Evolutionary conservation across 2,329 filamentous ascomycete species (phyloP).

Genomic region (Neophaeococcomyces aloes): DNA sequence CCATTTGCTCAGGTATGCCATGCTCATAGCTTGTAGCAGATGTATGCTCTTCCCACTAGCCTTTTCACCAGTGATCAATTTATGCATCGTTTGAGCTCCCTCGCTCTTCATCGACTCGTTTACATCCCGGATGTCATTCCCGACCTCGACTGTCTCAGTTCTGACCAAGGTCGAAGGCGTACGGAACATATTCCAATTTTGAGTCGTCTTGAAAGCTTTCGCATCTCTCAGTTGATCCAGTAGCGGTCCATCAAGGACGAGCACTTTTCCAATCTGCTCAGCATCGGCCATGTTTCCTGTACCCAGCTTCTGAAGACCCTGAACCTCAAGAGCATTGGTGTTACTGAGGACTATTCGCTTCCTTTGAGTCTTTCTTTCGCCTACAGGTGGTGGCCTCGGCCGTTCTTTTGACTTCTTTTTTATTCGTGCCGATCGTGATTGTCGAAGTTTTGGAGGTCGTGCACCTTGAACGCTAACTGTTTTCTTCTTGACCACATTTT

Average conservation of each 20-base stretch:
- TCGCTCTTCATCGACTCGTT: constrained; percentile 29
- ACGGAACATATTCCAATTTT: constrained; percentile 80
- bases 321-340: constrained; percentile 75
- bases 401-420: constrained; percentile 34
- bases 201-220: constrained; percentile 82
- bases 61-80: constrained; percentile 62
- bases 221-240: constrained; percentile 73
- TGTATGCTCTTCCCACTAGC: constrained; percentile 79
- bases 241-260: constrained; percentile 54
- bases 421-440: constrained; percentile 33
- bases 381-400: constrained; percentile 52
- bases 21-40: constrained; percentile 69
- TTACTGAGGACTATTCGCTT: constrained; percentile 90
- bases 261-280: constrained; percentile 52
- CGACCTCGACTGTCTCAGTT: constrained; percentile 63
- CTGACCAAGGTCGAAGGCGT: constrained; percentile 69
- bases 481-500: constrained; percentile 40
- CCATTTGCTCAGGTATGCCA: constrained; percentile 75
- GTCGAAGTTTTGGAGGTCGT: constrained; percentile 27
- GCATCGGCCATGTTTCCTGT: constrained; percentile 44
- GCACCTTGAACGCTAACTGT: constrained; percentile 17
- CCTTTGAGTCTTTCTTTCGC: constrained; percentile 76
- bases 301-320: constrained; percentile 53
- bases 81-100: constrained; percentile 35
- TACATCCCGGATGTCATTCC: constrained; percentile 50